phyloP scores from a whole-genome alignment of 2,329 filamentous ascomycete genomes.

The Aspergillus fijiensis region DNA sequence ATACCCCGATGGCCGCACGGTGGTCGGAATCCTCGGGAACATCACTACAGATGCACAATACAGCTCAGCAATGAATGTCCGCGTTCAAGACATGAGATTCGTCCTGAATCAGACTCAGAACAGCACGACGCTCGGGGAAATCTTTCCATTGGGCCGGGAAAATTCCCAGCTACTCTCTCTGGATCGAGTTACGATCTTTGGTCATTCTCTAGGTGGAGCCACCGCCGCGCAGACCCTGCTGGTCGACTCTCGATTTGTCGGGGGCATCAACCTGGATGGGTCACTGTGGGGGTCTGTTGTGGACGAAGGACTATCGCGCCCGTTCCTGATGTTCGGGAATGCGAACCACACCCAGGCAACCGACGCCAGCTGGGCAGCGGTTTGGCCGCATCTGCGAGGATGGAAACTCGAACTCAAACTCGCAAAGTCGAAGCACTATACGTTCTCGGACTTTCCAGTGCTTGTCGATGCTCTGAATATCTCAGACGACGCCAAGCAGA shows the following conservation, averaged over 20 bases:
- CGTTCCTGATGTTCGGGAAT: slow-evolving; percentile 19
- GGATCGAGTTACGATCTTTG: slow-evolving; percentile 16
- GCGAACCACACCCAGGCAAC: slow-evolving; percentile 19
- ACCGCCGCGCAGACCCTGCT: slow-evolving; percentile 19
- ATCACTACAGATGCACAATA: slow-evolving; percentile 13
- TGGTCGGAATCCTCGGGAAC: slow-evolving; percentile 13
- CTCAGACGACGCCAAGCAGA: neutral
- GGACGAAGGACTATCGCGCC: slow-evolving; percentile 6
- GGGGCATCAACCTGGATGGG: slow-evolving; percentile 22
- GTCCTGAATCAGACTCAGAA: slow-evolving; percentile 16
- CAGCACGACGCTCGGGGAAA: neutral
- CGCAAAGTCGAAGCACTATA: slow-evolving; percentile 17
- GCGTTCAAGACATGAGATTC: slow-evolving; percentile 17
- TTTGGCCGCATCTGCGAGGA: slow-evolving; percentile 13
- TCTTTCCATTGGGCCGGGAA: neutral
- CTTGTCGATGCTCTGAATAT: neutral
- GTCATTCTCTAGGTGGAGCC: slow-evolving; percentile 26
- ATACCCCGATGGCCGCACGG: slow-evolving; percentile 28
- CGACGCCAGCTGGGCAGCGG: slow-evolving; percentile 15
- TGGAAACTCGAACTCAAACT: slow-evolving; percentile 20
- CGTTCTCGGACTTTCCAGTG: slow-evolving; percentile 18
- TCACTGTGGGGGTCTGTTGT: slow-evolving; percentile 17
- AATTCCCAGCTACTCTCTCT: neutral
- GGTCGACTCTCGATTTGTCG: slow-evolving; percentile 19
- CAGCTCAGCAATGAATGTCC: slow-evolving; percentile 8